A percentile compares a stretch with the other conserved stretches of the same genome.
These are phyloP conservation scores for Xylaria hypoxylon DNA, from an alignment of 2,329 filamentous ascomycete species.

Conservation along the genomic window DNA sequence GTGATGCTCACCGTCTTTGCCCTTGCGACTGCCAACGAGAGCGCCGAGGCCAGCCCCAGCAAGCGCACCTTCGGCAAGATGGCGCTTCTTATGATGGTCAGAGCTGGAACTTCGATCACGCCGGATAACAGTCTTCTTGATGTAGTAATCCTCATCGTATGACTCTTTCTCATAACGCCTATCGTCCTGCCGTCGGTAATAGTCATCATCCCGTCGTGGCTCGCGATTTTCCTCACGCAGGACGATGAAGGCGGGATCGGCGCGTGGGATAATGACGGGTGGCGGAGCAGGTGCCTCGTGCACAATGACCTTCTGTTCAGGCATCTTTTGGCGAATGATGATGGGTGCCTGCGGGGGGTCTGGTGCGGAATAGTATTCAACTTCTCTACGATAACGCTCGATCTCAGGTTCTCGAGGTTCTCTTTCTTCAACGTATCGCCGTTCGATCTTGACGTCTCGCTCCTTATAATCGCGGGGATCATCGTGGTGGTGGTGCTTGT, in stretches of 20 bases:
- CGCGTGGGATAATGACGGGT: slow-evolving; percentile 62
- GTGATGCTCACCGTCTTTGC: slow-evolving; percentile 61
- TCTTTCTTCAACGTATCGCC: slow-evolving; percentile 47
- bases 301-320: slow-evolving; percentile 71
- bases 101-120: slow-evolving; percentile 64
- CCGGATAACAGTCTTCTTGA: slow-evolving; percentile 60
- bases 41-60: slow-evolving; percentile 72
- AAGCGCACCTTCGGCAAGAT: slow-evolving; percentile 73
- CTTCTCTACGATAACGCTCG: slow-evolving; percentile 71
- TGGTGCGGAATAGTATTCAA: slow-evolving; percentile 69
- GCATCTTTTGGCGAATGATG: slow-evolving; percentile 66
- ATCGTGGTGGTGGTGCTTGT: slow-evolving; percentile 39
- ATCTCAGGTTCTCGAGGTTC: slow-evolving; percentile 57
- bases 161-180: slow-evolving; percentile 54
- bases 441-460: slow-evolving; percentile 49
- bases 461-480: slow-evolving; percentile 48
- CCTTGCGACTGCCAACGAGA: slow-evolving; percentile 66
- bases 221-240: slow-evolving; percentile 57
- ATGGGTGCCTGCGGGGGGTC: slow-evolving; percentile 63
- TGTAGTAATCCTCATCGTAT: slow-evolving; percentile 61
- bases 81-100: slow-evolving; percentile 66
- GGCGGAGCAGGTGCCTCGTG: slow-evolving; percentile 66
- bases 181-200: slow-evolving; percentile 48
- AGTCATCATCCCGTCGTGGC: slow-evolving; percentile 42
- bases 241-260: slow-evolving; percentile 60